Percentiles rank a stretch among this genome's conserved stretches.
phyloP scores from a whole-genome alignment of 768 basidiomycete genomes.

The Agrocybe chaxingu region DNA sequence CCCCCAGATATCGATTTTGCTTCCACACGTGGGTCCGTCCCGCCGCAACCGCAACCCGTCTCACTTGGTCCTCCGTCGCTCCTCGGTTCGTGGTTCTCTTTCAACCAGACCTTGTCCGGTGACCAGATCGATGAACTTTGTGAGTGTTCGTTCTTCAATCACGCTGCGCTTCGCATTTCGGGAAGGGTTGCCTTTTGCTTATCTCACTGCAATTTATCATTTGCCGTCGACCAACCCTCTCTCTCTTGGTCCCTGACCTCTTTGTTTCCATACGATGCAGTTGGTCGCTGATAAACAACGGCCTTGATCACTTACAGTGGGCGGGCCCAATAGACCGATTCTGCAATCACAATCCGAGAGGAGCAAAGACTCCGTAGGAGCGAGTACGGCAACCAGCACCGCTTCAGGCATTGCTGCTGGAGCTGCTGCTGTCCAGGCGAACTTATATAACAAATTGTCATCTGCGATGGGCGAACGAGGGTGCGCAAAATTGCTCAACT shows the following conservation, averaged over 20 bases:
- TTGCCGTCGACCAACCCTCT: background rate
- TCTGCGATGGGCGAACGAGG: slow-evolving; percentile 63
- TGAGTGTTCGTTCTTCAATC: slow-evolving; percentile 26
- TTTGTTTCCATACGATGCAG: background rate
- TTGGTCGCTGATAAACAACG: background rate
- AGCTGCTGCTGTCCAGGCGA: slow-evolving; percentile 33
- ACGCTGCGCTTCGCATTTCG: too few relatives aligned
- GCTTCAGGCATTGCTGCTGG: slow-evolving; percentile 27
- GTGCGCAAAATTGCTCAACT: slow-evolving; percentile 30
- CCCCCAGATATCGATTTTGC: slow-evolving; percentile 52
- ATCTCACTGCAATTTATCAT: too few relatives aligned
- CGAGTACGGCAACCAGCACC: slow-evolving; percentile 16
- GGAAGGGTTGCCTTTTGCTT: too few relatives aligned
- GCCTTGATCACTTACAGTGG: slow-evolving; percentile 39
- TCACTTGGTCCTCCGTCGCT: slow-evolving; percentile 55
- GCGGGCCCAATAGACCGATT: slow-evolving; percentile 60
- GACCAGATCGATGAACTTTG: slow-evolving; percentile 58
- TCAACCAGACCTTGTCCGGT: slow-evolving; percentile 49
- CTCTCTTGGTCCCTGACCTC: background rate
- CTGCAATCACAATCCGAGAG: slow-evolving; percentile 24
- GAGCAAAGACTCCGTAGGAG: slow-evolving; percentile 6
- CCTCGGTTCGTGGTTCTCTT: slow-evolving; percentile 54
- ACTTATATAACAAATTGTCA: slow-evolving; percentile 43
- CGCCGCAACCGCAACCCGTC: slow-evolving; percentile 62
- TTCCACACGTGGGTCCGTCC: slow-evolving; percentile 35